Percentiles rank a stretch among this genome's conserved stretches.
phyloP scores from a whole-genome alignment of 1,284 basidiomycete genomes.

The Neotropicomus parvogracilis region DNA sequence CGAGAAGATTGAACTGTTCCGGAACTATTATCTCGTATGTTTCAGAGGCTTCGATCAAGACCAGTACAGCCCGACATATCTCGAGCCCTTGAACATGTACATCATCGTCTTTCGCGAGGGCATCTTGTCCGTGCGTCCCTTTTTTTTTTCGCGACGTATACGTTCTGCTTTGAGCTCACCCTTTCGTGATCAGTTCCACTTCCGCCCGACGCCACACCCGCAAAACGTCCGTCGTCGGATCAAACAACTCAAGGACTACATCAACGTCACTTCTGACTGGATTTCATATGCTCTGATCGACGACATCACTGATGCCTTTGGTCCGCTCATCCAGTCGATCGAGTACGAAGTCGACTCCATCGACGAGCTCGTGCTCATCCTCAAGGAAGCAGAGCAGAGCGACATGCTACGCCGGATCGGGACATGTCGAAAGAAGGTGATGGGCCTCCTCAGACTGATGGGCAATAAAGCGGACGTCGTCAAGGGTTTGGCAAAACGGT shows the following conservation, averaged over 20 bases:
- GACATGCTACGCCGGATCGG: constrained; percentile 82
- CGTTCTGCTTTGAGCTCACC: constrained; percentile 4
- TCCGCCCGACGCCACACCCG: constrained; percentile 94
- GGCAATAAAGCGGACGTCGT: constrained; percentile 99
- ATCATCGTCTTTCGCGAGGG: constrained; percentile 99
- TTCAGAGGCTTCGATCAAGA: constrained; percentile 99
- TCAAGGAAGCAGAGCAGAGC: constrained; percentile 71
- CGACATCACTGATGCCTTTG: constrained; percentile 99
- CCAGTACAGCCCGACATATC: constrained; percentile 93
- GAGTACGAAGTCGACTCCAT: constrained; percentile 99
- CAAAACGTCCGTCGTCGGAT: constrained; percentile 97
- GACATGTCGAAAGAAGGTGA: constrained; percentile 98
- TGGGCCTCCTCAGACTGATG: constrained; percentile 95
- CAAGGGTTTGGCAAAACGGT: constrained; percentile 95
- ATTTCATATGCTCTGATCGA: constrained; percentile 99
- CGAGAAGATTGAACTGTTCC: constrained; percentile 99
- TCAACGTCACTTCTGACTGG: constrained; percentile 99
- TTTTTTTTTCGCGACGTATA: neutral
- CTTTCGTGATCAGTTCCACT: constrained; percentile 80
- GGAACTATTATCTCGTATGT: constrained; percentile 99
- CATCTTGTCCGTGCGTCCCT: constrained; percentile 75
- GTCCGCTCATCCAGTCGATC: constrained; percentile 96
- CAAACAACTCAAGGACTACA: constrained; percentile 99
- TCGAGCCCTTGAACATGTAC: constrained; percentile 99
- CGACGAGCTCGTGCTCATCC: constrained; percentile 95